A percentile compares a stretch with the other conserved stretches of the same genome.
These are phyloP conservation scores for Phlegmacium glaucopus DNA, from an alignment of 768 basidiomycete genomes.

Conservation along the genomic window DNA sequence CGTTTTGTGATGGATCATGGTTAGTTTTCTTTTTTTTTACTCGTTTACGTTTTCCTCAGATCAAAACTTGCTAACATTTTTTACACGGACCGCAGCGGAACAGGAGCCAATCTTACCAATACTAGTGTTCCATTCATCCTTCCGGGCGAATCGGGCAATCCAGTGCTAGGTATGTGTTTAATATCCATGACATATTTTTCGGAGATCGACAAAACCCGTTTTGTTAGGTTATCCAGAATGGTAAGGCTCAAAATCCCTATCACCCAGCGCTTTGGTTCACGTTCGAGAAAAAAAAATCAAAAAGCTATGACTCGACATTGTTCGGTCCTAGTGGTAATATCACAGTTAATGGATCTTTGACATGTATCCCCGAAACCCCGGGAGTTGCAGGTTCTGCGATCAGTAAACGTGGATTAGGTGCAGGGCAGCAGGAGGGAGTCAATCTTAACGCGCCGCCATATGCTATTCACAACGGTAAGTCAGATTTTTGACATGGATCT, in stretches of 20 bases:
- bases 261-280: constrained; percentile 2
- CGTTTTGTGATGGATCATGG: constrained; percentile 30
- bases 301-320: constrained; percentile 57
- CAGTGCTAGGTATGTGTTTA: constrained; percentile 32
- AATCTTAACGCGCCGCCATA: constrained; percentile 62
- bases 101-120: constrained; percentile 52
- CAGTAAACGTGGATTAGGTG: constrained; percentile 45
- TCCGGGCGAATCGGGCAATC: constrained; percentile 53
- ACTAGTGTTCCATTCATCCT: constrained; percentile 52
- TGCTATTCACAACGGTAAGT: constrained; percentile 66
- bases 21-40: neutral
- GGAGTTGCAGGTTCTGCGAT: constrained; percentile 17
- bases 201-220: constrained; percentile 4
- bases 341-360: constrained; percentile 63
- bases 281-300: constrained; percentile 1
- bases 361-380: constrained; percentile 32
- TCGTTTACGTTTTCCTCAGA: neutral
- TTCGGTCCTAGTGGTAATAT: constrained; percentile 75
- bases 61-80: constrained; percentile 1
- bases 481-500: constrained; percentile 1
- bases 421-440: constrained; percentile 41
- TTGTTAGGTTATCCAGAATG: constrained; percentile 63
- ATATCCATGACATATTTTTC: constrained; percentile 2
- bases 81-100: constrained; percentile 39
- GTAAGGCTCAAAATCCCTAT: constrained; percentile 30